phyloP scores from a whole-genome alignment of 2,329 filamentous ascomycete species.

The Nothomitra cinnamomea region DNA sequence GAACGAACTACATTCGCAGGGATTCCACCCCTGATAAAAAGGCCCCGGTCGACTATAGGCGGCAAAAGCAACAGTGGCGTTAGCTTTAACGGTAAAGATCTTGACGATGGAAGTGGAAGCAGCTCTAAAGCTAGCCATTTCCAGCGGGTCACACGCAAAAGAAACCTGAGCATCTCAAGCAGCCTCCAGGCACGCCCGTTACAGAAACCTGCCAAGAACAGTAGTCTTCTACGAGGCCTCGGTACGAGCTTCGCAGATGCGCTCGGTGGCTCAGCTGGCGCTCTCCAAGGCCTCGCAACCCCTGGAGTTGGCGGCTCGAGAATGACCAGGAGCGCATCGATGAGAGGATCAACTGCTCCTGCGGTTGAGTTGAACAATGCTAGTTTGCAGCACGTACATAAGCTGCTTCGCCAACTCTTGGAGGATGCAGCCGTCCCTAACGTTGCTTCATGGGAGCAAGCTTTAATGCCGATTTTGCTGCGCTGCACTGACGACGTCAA shows the following conservation, averaged over 20 bases:
- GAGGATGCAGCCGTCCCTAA: constrained; percentile 60
- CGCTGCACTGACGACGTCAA: constrained; percentile 89
- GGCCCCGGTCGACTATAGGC: constrained; percentile 51
- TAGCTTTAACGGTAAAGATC: constrained; percentile 50
- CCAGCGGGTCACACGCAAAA: constrained; percentile 48
- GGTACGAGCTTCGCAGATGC: constrained; percentile 16
- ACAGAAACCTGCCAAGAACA: constrained; percentile 44
- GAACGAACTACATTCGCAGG: constrained; percentile 60
- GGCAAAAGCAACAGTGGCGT: constrained; percentile 61
- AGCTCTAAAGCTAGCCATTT: constrained; percentile 37
- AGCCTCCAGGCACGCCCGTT: constrained; percentile 53
- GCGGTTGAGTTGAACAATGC: constrained; percentile 74
- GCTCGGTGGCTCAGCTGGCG: constrained; percentile 12
- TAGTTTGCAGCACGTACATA: constrained; percentile 75
- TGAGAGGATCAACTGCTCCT: constrained; percentile 56
- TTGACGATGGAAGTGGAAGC: constrained; percentile 45
- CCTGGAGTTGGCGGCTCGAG: constrained; percentile 23
- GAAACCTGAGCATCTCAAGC: constrained; percentile 74
- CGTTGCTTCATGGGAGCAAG: constrained; percentile 68
- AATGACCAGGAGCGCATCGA: constrained; percentile 64
- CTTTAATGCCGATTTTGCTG: constrained; percentile 75
- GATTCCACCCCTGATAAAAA: constrained; percentile 42
- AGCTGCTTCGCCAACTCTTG: constrained; percentile 67
- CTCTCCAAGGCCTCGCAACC: not conserved
- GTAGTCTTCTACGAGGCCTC: constrained; percentile 35